Evolutionary conservation across 148 eudicot species (phyloP).

Genomic region (Amaranthus cruentus): DNA sequence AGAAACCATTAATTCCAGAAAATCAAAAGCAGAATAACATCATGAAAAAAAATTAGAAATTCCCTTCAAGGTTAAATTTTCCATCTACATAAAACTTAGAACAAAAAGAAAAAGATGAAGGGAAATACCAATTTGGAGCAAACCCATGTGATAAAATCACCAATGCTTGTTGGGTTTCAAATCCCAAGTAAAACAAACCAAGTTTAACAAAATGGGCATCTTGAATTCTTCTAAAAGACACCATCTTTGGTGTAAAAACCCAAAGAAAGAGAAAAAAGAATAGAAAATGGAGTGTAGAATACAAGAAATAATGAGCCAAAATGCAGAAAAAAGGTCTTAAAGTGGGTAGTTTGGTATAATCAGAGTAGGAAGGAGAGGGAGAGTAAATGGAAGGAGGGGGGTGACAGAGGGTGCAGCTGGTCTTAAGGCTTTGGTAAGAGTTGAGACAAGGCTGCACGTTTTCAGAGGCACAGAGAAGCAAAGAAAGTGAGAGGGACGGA

Average conservation of each 20-base stretch:
- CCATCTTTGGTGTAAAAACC: not conserved
- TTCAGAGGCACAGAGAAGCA: constrained; percentile 1
- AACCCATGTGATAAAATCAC: constrained; percentile 9
- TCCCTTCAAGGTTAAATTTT: not conserved
- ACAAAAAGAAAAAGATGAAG: not conserved
- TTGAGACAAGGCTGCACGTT: constrained; percentile 3
- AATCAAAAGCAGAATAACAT: not conserved
- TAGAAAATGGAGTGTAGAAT: not conserved
- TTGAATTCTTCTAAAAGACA: not conserved
- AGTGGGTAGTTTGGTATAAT: not conserved
- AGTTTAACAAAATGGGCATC: not conserved
- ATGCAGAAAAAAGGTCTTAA: not conserved
- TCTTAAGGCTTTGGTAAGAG: constrained; percentile 1
- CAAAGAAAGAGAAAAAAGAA: constrained; percentile 1
- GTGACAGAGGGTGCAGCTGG: constrained; percentile 3
- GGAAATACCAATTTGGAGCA: not conserved
- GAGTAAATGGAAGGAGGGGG: too few relatives aligned
- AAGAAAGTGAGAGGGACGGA: not conserved
- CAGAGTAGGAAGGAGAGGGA: not conserved
- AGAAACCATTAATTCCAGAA: not conserved
- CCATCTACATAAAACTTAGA: not conserved
- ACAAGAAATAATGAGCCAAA: not conserved
- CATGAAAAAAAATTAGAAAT: not conserved
- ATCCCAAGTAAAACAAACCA: not conserved
- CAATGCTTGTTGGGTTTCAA: not conserved